Conservation (phyloP, 192 early-diverging fungal genomes). For the Pecoramyces ruminantium region DNA sequence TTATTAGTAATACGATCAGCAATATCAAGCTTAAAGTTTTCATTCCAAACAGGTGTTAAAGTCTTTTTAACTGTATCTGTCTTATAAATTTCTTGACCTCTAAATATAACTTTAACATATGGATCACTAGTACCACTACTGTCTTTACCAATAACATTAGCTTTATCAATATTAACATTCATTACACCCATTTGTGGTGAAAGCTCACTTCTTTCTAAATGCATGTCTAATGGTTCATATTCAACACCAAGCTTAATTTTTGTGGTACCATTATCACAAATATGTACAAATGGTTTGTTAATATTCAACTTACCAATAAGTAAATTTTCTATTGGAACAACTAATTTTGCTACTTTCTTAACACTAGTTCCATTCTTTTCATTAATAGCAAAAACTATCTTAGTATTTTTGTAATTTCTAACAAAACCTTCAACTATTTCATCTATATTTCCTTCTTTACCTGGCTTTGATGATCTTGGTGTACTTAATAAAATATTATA, state of each 20-base stretch:
- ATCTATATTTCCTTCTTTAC: background rate
- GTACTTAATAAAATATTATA: background rate
- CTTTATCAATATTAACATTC: background rate
- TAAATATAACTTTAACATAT: background rate
- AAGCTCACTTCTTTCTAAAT: background rate
- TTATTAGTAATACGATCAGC: conserved; percentile 24
- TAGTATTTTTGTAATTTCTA: background rate
- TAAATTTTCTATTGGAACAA: background rate
- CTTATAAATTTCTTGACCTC: conserved; percentile 44
- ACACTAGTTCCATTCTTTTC: background rate
- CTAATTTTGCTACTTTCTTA: background rate
- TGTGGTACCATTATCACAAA: background rate
- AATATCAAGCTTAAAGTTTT: conserved; percentile 42
- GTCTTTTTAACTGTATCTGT: conserved; percentile 56
- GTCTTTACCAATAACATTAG: background rate
- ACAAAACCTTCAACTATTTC: background rate
- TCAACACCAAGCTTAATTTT: background rate
- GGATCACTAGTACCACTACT: background rate
- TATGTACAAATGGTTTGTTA: background rate
- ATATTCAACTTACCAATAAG: background rate
- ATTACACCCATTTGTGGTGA: background rate
- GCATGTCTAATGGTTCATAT: background rate
- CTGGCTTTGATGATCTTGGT: background rate
- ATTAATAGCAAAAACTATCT: background rate
- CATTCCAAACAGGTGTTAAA: conserved; percentile 52